Evolutionary conservation across 2,329 filamentous ascomycete species (phyloP), one percentile per base, ranked within the genome.

Genomic region (Clarireedia monteithiana): DNA sequence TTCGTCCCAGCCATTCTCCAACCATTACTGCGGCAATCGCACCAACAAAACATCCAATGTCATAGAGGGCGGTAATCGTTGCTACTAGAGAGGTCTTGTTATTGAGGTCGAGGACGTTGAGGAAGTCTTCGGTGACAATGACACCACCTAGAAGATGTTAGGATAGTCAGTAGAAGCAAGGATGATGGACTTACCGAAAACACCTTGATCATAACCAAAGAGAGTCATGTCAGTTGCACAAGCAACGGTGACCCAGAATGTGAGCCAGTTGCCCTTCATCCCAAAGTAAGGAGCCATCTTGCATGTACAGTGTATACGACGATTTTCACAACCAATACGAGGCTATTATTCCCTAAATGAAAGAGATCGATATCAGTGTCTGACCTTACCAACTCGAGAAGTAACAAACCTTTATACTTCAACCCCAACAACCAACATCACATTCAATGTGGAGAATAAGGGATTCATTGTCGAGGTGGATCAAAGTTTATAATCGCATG

Each of bases 221-320:
- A 71, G 63, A 3, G 70, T 63, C 48, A 70, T 78, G 50, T 77
- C 75, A 3, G 74, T 77, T 27, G 72, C 72, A 63, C 74, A 76
- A 55, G 72, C 73, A 42, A 75, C 68, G 14, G 66, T 78, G n/a
- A 80, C 71, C 78, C 78, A 81, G 59, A 81, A 78, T 15, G 77
- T 79, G 39, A 81, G 72, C 77, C 76, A 79, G 71, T 72, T 73
- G 58, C 77, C 77, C n/a, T 71, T 76, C 46, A 78, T 62, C 51
- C 78, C 77, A 67, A 80, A 80, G 61, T 78, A 81, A 50, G 54
- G 54, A 6, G 48, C 54, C 48, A 56, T 56, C 5, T 52, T 42
- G 34, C 38, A 15, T 26, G 7, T 14, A 38, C 9, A 27, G 15
- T 27, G 26, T 34, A 38, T n/a, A 50, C 52, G 42, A 20, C 2